phyloP scores from a whole-genome alignment of 441 rosid genomes.

The Pelargonium myrrhifolium region DNA sequence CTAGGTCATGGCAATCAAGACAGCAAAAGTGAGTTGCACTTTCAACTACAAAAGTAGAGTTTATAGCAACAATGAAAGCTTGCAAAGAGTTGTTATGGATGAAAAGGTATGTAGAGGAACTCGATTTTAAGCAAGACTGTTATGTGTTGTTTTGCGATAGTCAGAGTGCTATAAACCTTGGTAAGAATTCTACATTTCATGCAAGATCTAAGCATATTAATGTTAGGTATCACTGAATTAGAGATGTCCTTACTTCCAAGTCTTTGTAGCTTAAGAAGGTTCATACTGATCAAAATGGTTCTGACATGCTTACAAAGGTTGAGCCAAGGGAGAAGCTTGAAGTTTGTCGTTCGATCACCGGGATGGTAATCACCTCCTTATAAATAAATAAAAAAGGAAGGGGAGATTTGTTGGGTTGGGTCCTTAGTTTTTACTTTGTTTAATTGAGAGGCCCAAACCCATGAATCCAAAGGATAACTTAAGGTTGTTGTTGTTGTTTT shows the following conservation, averaged over 20 bases:
- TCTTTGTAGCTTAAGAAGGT: neutral
- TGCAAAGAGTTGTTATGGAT: neutral
- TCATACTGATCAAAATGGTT: neutral
- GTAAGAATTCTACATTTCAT: neutral
- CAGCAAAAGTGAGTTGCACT: no score
- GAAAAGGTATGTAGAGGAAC: neutral
- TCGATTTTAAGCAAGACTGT: neutral
- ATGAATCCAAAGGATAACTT: no score
- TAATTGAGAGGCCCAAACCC: no score
- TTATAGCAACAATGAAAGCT: neutral
- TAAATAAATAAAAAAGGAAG: neutral
- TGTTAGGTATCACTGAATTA: neutral
- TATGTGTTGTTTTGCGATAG: neutral
- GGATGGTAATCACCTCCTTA: neutral
- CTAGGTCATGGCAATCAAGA: no score
- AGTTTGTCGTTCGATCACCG: neutral
- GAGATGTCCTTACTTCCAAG: neutral
- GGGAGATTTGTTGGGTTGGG: neutral
- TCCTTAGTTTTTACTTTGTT: no score
- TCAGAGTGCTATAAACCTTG: neutral
- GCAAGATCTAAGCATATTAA: neutral
- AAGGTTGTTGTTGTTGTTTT: no score
- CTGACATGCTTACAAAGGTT: neutral
- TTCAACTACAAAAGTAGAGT: no score
- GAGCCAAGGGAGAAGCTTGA: neutral